A percentile compares a stretch with the other conserved stretches of the same genome.
Evolutionary conservation across 2,329 filamentous ascomycete species (phyloP).

Genomic region (Sclerotinia nivalis): DNA sequence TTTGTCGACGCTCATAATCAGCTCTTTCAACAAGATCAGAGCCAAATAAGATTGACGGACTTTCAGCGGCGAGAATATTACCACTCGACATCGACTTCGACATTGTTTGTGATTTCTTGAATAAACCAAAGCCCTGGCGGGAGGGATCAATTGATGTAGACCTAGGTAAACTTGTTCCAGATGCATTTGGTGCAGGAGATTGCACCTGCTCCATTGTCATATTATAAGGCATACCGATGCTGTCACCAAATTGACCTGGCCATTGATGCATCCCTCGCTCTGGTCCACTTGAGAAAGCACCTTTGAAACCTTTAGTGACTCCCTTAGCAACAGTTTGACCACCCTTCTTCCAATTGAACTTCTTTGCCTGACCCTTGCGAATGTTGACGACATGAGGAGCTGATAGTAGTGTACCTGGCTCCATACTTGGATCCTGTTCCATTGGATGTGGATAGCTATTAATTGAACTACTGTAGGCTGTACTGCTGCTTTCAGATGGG

Average conservation of each 20-base stretch:
- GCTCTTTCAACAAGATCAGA: conserved; percentile 84
- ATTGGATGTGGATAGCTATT: conserved; percentile 40
- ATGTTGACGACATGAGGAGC: conserved; percentile 93
- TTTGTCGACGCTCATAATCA: conserved; percentile 84
- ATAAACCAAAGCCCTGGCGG: conserved; percentile 61
- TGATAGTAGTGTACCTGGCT: conserved; percentile 40
- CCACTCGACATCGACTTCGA: conserved; percentile 53
- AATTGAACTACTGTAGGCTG: conserved; percentile 38
- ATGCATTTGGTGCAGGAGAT: conserved; percentile 36
- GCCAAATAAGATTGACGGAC: conserved; percentile 71
- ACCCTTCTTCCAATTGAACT: conserved; percentile 99
- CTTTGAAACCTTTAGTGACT: conserved; percentile 90
- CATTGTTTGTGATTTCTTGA: conserved; percentile 49
- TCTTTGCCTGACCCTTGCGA: conserved; percentile 84
- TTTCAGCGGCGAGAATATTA: conserved; percentile 49
- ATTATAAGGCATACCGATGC: conserved; percentile 69
- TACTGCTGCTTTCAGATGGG: conserved; percentile 43
- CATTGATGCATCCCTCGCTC: conserved; percentile 53
- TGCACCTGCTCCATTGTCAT: conserved; percentile 62
- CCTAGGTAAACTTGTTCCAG: conserved; percentile 35
- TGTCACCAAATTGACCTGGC: conserved; percentile 59
- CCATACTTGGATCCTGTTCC: conserved; percentile 41
- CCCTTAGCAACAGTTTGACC: conserved; percentile 92
- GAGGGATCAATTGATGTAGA: conserved; percentile 37
- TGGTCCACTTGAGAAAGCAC: conserved; percentile 67